phyloP scores from a whole-genome alignment of 108 stramenopile genomes.

The Skeletonema costatum region DNA sequence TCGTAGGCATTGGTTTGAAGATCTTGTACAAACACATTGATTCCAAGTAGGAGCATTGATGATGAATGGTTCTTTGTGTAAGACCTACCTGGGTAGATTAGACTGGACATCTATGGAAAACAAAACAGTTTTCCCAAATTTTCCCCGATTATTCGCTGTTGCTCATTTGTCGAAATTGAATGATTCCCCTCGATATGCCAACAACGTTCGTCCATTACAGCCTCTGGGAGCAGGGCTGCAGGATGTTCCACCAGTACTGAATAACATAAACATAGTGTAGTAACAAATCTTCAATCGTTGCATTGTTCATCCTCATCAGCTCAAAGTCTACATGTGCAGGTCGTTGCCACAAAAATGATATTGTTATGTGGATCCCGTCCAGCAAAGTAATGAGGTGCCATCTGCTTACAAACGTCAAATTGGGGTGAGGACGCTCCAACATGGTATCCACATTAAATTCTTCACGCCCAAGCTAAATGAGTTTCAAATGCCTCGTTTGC shows the following conservation, averaged over 20 bases:
- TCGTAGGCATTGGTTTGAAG: conserved; percentile 66
- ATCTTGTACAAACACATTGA: conserved; percentile 65
- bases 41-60: conserved; percentile 85
- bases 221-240: conserved; percentile 66
- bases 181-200: conserved; percentile 72
- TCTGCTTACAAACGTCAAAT: conserved; percentile 66
- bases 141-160: conserved; percentile 65
- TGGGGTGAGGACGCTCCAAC: conserved; percentile 63
- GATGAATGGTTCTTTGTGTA: conserved; percentile 70
- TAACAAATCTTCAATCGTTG: conserved; percentile 65
- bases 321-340: conserved; percentile 59
- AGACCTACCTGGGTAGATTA: conserved; percentile 79
- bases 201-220: conserved; percentile 78
- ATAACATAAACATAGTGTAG: conserved; percentile 74
- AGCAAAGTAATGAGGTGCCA: conserved; percentile 66
- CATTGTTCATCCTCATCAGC: conserved; percentile 49
- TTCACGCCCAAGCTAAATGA: conserved; percentile 69
- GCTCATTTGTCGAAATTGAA: conserved; percentile 47
- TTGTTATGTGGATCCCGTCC: conserved; percentile 65
- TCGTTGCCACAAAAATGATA: conserved; percentile 61
- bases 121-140: conserved; percentile 68
- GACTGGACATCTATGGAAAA: conserved; percentile 60
- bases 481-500: conserved; percentile 56
- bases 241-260: conserved; percentile 82
- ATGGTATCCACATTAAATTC: conserved; percentile 62